These are phyloP conservation scores for Hypoxylon subgilvum DNA, from an alignment of 495 filamentous ascomycete genomes.

Conservation along the genomic window DNA sequence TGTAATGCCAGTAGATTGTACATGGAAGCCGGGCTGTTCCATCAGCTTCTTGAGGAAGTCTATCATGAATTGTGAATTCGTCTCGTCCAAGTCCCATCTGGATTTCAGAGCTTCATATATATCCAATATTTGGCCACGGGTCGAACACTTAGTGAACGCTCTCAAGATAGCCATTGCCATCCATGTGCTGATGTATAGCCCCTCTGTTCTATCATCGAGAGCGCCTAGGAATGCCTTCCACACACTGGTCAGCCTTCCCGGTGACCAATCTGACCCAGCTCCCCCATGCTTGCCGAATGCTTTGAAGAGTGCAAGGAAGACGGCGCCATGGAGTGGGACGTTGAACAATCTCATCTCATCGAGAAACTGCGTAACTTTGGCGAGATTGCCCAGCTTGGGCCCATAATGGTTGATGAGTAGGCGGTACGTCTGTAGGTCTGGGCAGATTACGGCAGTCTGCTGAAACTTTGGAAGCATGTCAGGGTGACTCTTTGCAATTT, in stretches of 20 bases:
- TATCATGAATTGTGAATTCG: slow-evolving; percentile 48
- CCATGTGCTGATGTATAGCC: slow-evolving; percentile 56
- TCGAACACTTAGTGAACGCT: slow-evolving; percentile 53
- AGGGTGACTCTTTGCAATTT: slow-evolving; percentile 48
- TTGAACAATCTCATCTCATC: slow-evolving; percentile 67
- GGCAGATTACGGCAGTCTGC: slow-evolving; percentile 59
- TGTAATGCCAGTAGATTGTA: neutral
- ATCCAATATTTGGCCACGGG: slow-evolving; percentile 44
- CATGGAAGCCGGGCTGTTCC: slow-evolving; percentile 1
- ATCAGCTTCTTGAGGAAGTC: slow-evolving; percentile 37
- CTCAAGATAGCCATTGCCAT: slow-evolving; percentile 54
- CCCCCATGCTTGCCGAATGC: slow-evolving; percentile 76
- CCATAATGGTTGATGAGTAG: slow-evolving; percentile 66
- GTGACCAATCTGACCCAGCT: slow-evolving; percentile 68
- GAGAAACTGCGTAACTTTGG: slow-evolving; percentile 61
- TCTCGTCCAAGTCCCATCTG: slow-evolving; percentile 44
- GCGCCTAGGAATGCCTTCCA: slow-evolving; percentile 52
- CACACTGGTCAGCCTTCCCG: slow-evolving; percentile 59
- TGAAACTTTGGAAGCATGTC: slow-evolving; percentile 57
- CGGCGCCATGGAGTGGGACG: slow-evolving; percentile 63
- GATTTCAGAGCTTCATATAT: slow-evolving; percentile 49
- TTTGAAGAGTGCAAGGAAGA: slow-evolving; percentile 73
- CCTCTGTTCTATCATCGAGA: slow-evolving; percentile 44
- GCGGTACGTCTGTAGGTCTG: slow-evolving; percentile 68
- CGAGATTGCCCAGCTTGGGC: slow-evolving; percentile 61